Percentiles rank a stretch among this genome's conserved stretches.
Conservation (phyloP, 2,329 filamentous ascomycete genomes). For the Rugonectria rugulosa region DNA sequence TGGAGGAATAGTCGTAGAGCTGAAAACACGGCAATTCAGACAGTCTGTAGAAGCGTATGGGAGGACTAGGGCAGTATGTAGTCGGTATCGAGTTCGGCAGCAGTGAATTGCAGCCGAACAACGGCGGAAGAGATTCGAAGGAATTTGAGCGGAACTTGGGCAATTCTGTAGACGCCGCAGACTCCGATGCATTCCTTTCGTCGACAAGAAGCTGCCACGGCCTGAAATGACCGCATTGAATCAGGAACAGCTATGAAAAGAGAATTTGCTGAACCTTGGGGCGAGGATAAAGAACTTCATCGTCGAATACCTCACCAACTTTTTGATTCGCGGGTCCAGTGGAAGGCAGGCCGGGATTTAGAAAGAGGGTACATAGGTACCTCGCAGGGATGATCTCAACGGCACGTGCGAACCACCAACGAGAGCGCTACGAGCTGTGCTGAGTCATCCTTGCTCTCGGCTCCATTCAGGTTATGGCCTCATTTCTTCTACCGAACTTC, state of each 20-base stretch:
- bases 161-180: conserved; percentile 28
- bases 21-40: conserved; percentile 10
- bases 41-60: conserved; percentile 13
- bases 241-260: conserved; percentile 5
- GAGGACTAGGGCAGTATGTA: conserved; percentile 26
- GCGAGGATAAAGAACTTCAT: neutral
- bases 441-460: conserved; percentile 45
- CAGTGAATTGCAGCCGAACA: conserved; percentile 8
- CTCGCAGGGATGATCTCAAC: conserved; percentile 7
- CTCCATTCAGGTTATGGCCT: conserved; percentile 49
- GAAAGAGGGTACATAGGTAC: conserved; percentile 7
- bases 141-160: conserved; percentile 26
- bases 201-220: conserved; percentile 27
- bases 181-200: conserved; percentile 42
- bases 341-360: conserved; percentile 2
- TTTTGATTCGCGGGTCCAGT: conserved; percentile 24
- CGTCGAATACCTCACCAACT: conserved; percentile 3
- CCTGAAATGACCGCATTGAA: conserved; percentile 35
- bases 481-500: conserved; percentile 45
- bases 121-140: conserved; percentile 16
- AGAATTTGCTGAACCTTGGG: conserved; percentile 13
- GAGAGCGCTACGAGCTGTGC: conserved; percentile 32
- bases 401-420: conserved; percentile 36
- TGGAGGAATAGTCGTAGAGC: conserved; percentile 13
- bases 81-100: conserved; percentile 17